These are phyloP conservation scores for Zygosaccharomyces sapae DNA, from an alignment of 1,139 yeast species.

Conservation along the genomic window DNA sequence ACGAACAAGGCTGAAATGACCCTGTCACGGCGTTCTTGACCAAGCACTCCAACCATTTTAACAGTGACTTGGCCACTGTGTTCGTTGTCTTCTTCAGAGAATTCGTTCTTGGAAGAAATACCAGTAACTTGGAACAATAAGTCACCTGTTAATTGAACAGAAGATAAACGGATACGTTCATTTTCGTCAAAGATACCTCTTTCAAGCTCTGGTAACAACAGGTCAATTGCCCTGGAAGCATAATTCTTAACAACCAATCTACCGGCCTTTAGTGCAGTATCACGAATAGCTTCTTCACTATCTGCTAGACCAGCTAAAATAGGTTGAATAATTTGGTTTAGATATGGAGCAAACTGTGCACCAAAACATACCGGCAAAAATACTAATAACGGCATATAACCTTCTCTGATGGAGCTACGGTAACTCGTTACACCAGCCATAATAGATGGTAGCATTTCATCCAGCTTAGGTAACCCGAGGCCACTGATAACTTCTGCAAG, in stretches of 20 bases:
- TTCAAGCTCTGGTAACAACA: slow-evolving; percentile 90
- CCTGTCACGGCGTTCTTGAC: slow-evolving; percentile 83
- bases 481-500: slow-evolving; percentile 91
- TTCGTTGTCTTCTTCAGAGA: slow-evolving; percentile 58
- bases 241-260: slow-evolving; percentile 86
- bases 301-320: slow-evolving; percentile 90
- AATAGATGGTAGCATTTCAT: slow-evolving; percentile 79
- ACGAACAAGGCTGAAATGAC: slow-evolving; percentile 80
- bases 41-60: slow-evolving; percentile 73
- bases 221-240: slow-evolving; percentile 89
- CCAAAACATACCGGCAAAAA: slow-evolving; percentile 96
- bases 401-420: slow-evolving; percentile 76
- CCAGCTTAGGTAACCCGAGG: slow-evolving; percentile 79
- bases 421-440: slow-evolving; percentile 66
- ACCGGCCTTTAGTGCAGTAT: slow-evolving; percentile 88
- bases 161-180: slow-evolving; percentile 85
- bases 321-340: slow-evolving; percentile 81
- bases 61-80: slow-evolving; percentile 58
- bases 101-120: slow-evolving; percentile 58
- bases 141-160: slow-evolving; percentile 97
- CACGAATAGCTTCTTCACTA: slow-evolving; percentile 78
- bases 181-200: slow-evolving; percentile 78
- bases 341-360: slow-evolving; percentile 82
- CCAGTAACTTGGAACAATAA: slow-evolving; percentile 92
- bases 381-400: slow-evolving; percentile 84